Evolutionary conservation across 2,329 filamentous ascomycete species (phyloP).

Genomic region (Monosporascus sp.): DNA sequence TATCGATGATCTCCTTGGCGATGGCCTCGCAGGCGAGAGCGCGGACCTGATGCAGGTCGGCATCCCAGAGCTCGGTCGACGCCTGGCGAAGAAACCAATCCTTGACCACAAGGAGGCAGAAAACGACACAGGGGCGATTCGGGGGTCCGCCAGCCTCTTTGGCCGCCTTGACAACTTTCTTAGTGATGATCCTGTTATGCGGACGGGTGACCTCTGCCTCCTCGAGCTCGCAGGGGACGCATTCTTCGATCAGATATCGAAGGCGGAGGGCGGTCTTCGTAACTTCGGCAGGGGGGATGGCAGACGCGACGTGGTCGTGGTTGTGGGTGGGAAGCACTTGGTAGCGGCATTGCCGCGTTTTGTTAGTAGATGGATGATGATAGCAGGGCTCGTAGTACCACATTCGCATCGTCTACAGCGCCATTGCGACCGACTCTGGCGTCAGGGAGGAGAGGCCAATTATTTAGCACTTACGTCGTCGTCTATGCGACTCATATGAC

Average conservation of each 20-base stretch:
- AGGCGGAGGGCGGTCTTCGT: constrained; percentile 86
- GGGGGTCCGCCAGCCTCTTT: constrained; percentile 74
- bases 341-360: constrained; percentile 6
- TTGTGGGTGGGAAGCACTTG: constrained; percentile 62
- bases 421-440: neutral
- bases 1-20: constrained; percentile 82
- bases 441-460: neutral
- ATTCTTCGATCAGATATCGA: constrained; percentile 84
- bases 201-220: constrained; percentile 67
- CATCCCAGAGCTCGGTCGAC: constrained; percentile 81
- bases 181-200: constrained; percentile 81
- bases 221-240: constrained; percentile 85
- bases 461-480: constrained; percentile 32
- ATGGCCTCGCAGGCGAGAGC: constrained; percentile 85
- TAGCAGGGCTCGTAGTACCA: neutral
- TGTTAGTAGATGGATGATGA: constrained; percentile 7
- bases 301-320: constrained; percentile 54
- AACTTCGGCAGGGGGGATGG: constrained; percentile 71
- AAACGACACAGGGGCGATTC: constrained; percentile 75
- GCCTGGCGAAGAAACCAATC: constrained; percentile 77
- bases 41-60: constrained; percentile 72
- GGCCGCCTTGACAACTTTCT: constrained; percentile 71
- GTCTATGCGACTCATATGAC: constrained; percentile 38
- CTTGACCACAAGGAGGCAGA: constrained; percentile 67
- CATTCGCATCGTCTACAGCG: neutral